These are phyloP conservation scores for Earliella scabrosa DNA, from an alignment of 1,284 basidiomycete genomes.

Conservation along the genomic window DNA sequence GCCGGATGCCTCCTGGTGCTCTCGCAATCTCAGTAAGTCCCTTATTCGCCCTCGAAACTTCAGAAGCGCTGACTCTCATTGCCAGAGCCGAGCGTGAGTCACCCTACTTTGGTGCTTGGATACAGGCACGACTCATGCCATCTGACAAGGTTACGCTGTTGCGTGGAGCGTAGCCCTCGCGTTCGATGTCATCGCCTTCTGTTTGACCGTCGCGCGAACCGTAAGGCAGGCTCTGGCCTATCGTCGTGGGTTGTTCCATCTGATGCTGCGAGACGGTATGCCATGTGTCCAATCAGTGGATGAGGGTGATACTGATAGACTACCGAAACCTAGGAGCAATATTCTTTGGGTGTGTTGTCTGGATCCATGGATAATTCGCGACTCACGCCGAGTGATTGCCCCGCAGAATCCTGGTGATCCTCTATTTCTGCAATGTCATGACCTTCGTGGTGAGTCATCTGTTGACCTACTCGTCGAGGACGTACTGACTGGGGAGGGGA, in stretches of 20 bases:
- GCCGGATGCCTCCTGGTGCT: background rate
- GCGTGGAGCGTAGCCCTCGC: background rate
- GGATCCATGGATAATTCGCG: background rate
- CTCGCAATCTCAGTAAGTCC: background rate
- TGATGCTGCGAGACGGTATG: slow-evolving; percentile 1
- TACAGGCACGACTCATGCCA: background rate
- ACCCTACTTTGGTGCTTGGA: background rate
- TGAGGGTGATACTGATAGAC: background rate
- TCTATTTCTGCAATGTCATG: background rate
- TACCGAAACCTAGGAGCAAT: background rate
- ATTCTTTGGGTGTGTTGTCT: background rate
- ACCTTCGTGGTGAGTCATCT: background rate
- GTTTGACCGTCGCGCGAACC: background rate
- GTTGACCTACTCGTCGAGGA: no score
- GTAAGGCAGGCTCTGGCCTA: background rate
- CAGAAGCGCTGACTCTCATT: background rate
- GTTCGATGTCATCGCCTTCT: slow-evolving; percentile 1
- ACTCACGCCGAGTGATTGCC: background rate
- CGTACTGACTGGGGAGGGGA: background rate
- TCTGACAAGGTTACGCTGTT: background rate
- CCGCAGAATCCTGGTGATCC: background rate
- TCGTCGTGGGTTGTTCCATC: background rate
- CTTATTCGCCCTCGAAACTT: no score
- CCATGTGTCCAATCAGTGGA: background rate
- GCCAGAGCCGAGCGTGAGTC: background rate